Evolutionary conservation across 768 basidiomycete genomes (phyloP), one percentile per base, ranked within the genome.

Genomic region (Russula abietina): DNA sequence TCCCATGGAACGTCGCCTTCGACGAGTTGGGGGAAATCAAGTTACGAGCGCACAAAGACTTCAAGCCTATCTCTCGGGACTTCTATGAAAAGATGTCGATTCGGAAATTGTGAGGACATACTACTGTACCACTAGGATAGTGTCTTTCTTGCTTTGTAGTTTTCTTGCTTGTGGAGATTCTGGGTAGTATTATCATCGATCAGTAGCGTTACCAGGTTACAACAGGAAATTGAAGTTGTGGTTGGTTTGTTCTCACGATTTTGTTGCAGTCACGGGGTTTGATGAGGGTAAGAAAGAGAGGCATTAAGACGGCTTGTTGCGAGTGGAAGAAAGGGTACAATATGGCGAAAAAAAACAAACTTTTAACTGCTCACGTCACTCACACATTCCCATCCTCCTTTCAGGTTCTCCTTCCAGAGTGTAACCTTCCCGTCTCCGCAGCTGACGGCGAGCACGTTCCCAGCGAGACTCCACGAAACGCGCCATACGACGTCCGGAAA

Each of bases 401-500:
- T 90, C 70, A 97, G 75, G 72, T 91, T 95, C 77, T 99, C 97
- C 75, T 99, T 99, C 96, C 97, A 99, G 55, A 98, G 78, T 9
- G 91, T 93, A 24, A 99, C 96, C 75, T 97, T 98, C 14, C 97
- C 96, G 71, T 99, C 97, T 11, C 94, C 95, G 74, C 93, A 96
- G 73, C 92, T 93, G 49, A 98, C 97, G 0, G 95, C 95, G 51
- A 99, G 80, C 56, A 99, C 83, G 71, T 98, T 98, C 19, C 96
- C 96, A 1, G 95, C 92, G 28, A 98, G 81, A 67, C 92, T 95
- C 97, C 97, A 99, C 50, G 91, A 93, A 38, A 98, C 93, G n/a
- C 95, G 84, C 97, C 96, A 99, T 28, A 98, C 94, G 5, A 94
- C 93, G 72, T 98, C 96, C 2, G 93, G 91, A 78, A 98, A 98